Percentiles rank a stretch among this genome's conserved stretches.
These are phyloP conservation scores for Trametes sp. DNA, from an alignment of 1,284 basidiomycete genomes.

Conservation along the genomic window DNA sequence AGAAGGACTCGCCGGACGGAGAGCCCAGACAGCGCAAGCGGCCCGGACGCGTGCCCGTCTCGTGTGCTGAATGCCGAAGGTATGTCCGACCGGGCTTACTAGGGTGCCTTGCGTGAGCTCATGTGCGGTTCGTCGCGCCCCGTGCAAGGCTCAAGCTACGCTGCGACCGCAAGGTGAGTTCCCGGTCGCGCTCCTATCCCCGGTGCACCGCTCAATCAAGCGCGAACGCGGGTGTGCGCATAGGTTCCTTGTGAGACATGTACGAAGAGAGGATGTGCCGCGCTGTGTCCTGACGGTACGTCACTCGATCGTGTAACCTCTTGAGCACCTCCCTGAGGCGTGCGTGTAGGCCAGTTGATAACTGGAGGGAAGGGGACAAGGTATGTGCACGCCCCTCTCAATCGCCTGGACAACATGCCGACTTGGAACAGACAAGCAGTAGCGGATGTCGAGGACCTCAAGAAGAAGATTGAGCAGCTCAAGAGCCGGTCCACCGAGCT, in stretches of 20 bases:
- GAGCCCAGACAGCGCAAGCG: slow-evolving; percentile 46
- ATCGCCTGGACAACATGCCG: background rate
- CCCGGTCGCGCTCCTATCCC: background rate
- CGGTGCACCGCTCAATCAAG: background rate
- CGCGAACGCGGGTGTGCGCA: background rate
- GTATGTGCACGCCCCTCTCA: slow-evolving; percentile 22
- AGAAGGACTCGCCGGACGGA: slow-evolving; percentile 29
- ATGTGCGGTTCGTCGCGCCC: background rate
- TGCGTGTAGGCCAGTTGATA: slow-evolving; percentile 56
- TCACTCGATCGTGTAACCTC: background rate
- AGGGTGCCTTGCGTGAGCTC: background rate
- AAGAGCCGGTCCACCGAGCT: slow-evolving; percentile 62
- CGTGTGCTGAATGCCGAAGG: slow-evolving; percentile 77
- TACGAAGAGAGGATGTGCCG: slow-evolving; percentile 69
- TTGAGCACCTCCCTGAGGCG: background rate
- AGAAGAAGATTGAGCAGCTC: slow-evolving; percentile 65
- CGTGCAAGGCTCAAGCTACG: slow-evolving; percentile 71
- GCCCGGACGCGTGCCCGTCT: slow-evolving; percentile 63
- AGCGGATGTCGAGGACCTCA: slow-evolving; percentile 70
- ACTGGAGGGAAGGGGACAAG: slow-evolving; percentile 59
- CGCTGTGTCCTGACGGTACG: slow-evolving; percentile 75
- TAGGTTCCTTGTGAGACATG: slow-evolving; percentile 79
- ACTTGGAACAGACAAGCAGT: slow-evolving; percentile 56
- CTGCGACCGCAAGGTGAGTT: slow-evolving; percentile 70
- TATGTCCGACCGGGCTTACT: slow-evolving; percentile 32